A percentile compares a stretch with the other conserved stretches of the same genome.
Conservation (phyloP, 495 filamentous ascomycete species). For the Massariosphaeria phaeospora region DNA sequence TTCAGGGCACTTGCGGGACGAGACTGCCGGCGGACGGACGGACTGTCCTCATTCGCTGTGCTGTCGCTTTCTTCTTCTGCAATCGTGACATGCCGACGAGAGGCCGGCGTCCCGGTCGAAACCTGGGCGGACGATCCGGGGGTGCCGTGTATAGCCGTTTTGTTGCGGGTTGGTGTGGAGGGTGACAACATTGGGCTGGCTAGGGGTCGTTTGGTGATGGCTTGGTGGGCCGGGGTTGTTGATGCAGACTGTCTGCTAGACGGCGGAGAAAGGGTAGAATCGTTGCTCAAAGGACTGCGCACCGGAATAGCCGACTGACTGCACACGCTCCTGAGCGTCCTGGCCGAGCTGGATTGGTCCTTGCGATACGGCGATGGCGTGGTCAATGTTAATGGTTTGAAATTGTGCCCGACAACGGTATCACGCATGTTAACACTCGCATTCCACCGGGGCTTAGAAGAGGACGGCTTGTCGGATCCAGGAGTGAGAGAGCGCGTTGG, state of each 20-base stretch:
- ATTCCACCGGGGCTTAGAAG: conserved; percentile 76
- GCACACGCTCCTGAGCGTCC: conserved; percentile 25
- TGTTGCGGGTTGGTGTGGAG: conserved; percentile 15
- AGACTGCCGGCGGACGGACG: conserved; percentile 16
- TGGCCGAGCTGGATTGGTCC: not conserved
- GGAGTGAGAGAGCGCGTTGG: conserved; percentile 22
- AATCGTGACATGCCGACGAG: conserved; percentile 2
- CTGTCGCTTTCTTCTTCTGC: conserved; percentile 12
- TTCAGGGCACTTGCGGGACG: conserved; percentile 27
- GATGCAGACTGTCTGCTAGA: conserved; percentile 16
- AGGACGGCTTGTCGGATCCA: conserved; percentile 31
- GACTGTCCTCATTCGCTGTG: conserved; percentile 15
- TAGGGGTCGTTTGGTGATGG: conserved; percentile 8
- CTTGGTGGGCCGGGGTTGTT: conserved; percentile 25
- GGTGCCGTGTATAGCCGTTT: not conserved
- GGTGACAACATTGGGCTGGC: conserved; percentile 23
- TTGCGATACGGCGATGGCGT: conserved; percentile 56
- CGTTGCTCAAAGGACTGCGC: conserved; percentile 25
- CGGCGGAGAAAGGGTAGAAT: conserved; percentile 19
- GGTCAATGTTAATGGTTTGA: conserved; percentile 58
- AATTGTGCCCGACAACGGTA: conserved; percentile 63
- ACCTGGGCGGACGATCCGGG: conserved; percentile 14
- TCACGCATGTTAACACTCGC: conserved; percentile 63
- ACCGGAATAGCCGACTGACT: conserved; percentile 31
- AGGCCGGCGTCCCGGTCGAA: not conserved